phyloP scores from a whole-genome alignment of 2,329 filamentous ascomycete genomes.

The Malbranchea zuffiana region DNA sequence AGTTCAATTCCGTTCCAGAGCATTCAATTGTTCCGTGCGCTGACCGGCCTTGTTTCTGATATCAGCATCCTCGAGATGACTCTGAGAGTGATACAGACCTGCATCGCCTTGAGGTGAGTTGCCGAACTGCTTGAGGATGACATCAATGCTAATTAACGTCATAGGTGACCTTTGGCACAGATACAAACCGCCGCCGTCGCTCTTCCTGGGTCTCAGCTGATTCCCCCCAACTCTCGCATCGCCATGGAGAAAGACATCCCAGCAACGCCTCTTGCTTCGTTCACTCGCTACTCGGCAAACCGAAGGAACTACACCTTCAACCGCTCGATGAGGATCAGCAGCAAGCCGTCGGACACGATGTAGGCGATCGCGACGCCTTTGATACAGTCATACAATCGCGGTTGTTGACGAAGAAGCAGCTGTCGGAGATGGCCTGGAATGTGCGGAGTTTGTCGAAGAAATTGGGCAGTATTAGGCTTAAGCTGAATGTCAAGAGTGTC shows the following conservation, averaged over 20 bases:
- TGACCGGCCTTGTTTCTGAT: not conserved
- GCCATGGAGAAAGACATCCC: slow-evolving; percentile 25
- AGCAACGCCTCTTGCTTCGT: slow-evolving; percentile 42
- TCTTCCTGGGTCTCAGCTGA: slow-evolving; percentile 46
- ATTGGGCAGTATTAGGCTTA: slow-evolving; percentile 70
- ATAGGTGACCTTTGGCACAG: slow-evolving; percentile 36
- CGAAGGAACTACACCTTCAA: slow-evolving; percentile 15
- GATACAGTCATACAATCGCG: slow-evolving; percentile 49
- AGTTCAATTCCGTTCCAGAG: not conserved
- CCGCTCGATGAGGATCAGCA: slow-evolving; percentile 13
- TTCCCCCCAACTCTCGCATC: slow-evolving; percentile 29
- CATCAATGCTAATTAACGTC: not conserved
- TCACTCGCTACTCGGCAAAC: slow-evolving; percentile 45
- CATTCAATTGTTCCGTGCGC: not conserved
- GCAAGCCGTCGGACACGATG: slow-evolving; percentile 17
- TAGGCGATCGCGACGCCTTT: slow-evolving; percentile 17
- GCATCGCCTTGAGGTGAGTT: slow-evolving; percentile 7
- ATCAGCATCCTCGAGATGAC: not conserved
- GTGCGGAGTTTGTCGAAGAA: slow-evolving; percentile 83
- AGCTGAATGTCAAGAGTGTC: slow-evolving; percentile 68
- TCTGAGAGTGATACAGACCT: slow-evolving; percentile 2
- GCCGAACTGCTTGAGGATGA: not conserved
- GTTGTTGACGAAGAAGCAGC: slow-evolving; percentile 86
- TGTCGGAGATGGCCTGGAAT: slow-evolving; percentile 94
- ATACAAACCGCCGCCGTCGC: slow-evolving; percentile 45